phyloP scores from a whole-genome alignment of 176 grass and related monocot species.

The Areca catechu region DNA sequence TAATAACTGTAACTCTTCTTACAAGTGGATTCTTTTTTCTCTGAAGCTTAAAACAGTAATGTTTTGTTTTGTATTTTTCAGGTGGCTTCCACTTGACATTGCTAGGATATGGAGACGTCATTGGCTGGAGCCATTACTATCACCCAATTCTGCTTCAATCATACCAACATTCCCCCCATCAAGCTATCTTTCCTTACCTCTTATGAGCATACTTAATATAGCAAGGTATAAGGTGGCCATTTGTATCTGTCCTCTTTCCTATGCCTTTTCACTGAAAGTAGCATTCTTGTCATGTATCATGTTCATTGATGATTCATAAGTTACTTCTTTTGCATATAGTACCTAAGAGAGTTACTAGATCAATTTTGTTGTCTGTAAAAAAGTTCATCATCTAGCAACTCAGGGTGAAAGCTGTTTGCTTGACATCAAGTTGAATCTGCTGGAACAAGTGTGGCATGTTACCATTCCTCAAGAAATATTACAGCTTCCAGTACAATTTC shows the following conservation, averaged over 20 bases:
- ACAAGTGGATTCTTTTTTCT: not conserved
- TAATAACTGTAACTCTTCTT: not conserved
- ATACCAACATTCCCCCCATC: slow-evolving; percentile 69
- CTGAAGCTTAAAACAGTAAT: not conserved
- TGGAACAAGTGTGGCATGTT: too few species aligned
- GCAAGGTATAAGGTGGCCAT: slow-evolving; percentile 37
- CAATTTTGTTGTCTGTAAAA: too few species aligned
- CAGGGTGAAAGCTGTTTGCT: too few species aligned
- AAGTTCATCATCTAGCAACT: too few species aligned
- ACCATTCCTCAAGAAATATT: too few species aligned
- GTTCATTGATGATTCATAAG: too few species aligned
- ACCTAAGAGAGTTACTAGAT: too few species aligned
- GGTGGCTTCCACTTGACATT: slow-evolving; percentile 90
- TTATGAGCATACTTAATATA: slow-evolving; percentile 97
- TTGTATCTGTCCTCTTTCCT: not conserved
- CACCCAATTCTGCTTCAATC: slow-evolving; percentile 58
- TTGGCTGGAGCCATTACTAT: slow-evolving; percentile 62
- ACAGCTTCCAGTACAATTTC: too few species aligned
- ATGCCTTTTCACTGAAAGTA: too few species aligned
- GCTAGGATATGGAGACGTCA: slow-evolving; percentile 69
- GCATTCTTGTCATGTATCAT: too few species aligned
- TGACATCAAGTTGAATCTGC: too few species aligned
- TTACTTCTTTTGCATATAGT: too few species aligned
- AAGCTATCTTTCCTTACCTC: slow-evolving; percentile 77
- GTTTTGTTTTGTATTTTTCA: slow-evolving; percentile 20